A percentile compares a stretch with the other conserved stretches of the same genome.
Conservation (phyloP, 371 early-diverging fungal genomes). For the Rhizopus microsporus region DNA sequence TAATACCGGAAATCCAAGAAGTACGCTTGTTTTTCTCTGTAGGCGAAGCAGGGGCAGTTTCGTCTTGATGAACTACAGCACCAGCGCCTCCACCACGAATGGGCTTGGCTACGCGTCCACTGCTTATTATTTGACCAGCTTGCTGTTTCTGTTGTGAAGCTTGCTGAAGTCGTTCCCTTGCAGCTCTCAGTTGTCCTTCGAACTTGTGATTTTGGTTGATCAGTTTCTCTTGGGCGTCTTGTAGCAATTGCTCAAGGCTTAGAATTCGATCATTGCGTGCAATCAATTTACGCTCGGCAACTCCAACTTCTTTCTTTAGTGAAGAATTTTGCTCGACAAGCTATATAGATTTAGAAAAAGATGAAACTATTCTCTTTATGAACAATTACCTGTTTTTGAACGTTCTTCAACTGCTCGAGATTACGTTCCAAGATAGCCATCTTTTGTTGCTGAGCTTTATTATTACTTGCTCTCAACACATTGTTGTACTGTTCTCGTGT, state of each 20-base stretch:
- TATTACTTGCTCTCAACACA: slow-evolving; percentile 78
- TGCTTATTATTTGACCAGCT: slow-evolving; percentile 59
- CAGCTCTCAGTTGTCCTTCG: slow-evolving; percentile 74
- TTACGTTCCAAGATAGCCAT: slow-evolving; percentile 95
- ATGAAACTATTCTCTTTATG: slow-evolving; percentile 60
- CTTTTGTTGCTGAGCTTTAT: slow-evolving; percentile 88
- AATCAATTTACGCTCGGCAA: slow-evolving; percentile 88
- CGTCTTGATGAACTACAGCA: slow-evolving; percentile 15
- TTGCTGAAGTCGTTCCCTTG: slow-evolving; percentile 77
- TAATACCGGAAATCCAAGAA: slow-evolving; percentile 46
- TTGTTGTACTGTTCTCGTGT: slow-evolving; percentile 88
- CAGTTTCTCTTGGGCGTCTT: slow-evolving; percentile 75
- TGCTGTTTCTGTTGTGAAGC: slow-evolving; percentile 61
- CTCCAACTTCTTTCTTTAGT: slow-evolving; percentile 88
- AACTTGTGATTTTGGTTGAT: slow-evolving; percentile 84
- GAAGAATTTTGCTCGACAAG: slow-evolving; percentile 93
- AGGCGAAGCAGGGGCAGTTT: slow-evolving; percentile 23
- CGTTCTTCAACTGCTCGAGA: slow-evolving; percentile 90
- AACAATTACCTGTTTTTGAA: slow-evolving; percentile 86
- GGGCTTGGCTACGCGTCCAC: slow-evolving; percentile 89
- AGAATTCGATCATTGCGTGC: slow-evolving; percentile 93
- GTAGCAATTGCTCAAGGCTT: slow-evolving; percentile 83
- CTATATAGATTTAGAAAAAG: slow-evolving; percentile 28
- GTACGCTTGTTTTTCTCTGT: slow-evolving; percentile 31
- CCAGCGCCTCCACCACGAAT: slow-evolving; percentile 83